phyloP scores from a whole-genome alignment of 2,329 filamentous ascomycete species.

The Fusarium verticillioides region DNA sequence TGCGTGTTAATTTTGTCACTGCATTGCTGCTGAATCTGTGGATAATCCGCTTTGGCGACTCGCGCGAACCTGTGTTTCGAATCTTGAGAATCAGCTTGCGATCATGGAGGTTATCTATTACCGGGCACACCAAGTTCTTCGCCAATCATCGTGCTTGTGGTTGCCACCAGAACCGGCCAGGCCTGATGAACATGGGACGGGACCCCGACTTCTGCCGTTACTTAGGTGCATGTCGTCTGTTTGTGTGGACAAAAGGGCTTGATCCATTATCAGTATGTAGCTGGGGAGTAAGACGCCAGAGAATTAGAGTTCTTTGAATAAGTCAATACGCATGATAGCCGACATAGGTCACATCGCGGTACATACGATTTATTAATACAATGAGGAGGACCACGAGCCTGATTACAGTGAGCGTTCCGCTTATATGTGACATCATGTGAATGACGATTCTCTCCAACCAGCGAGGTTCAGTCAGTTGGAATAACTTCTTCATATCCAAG shows the following conservation, averaged over 20 bases:
- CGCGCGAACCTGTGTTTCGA: background rate
- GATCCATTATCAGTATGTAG: too few species aligned
- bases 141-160: conserved; percentile 10
- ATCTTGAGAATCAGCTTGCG: background rate
- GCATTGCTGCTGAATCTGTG: background rate
- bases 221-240: conserved; percentile 11
- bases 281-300: too few species aligned
- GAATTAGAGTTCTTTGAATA: too few species aligned
- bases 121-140: background rate
- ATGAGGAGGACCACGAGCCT: conserved; percentile 16
- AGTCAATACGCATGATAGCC: too few species aligned
- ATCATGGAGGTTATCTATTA: background rate
- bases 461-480: conserved; percentile 14
- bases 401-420: background rate
- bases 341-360: too few species aligned
- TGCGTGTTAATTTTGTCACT: background rate
- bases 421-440: conserved; percentile 14
- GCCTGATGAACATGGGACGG: conserved; percentile 3
- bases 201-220: conserved; percentile 33
- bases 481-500: background rate
- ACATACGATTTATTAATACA: background rate
- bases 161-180: conserved; percentile 8
- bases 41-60: background rate
- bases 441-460: background rate
- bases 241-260: too few species aligned